Conservation (phyloP, 768 basidiomycete species). For the Porphyrellus cyaneotinctus region DNA sequence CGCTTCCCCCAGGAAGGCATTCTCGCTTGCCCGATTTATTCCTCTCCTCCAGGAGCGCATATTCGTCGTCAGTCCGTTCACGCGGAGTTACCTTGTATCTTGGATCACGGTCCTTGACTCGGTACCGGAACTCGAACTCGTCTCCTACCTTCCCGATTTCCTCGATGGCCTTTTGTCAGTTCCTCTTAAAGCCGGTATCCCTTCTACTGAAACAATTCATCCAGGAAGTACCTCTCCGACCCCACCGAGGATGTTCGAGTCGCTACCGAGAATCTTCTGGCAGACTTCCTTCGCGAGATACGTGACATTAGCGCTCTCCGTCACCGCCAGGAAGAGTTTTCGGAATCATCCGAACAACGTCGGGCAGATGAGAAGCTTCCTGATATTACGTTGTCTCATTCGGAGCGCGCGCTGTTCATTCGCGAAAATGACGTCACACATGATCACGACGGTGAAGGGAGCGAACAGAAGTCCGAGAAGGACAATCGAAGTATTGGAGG, state of each 20-base stretch:
- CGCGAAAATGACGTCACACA: slow-evolving; percentile 40
- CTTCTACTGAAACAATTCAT: slow-evolving; percentile 5
- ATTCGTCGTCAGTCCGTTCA: slow-evolving; percentile 93
- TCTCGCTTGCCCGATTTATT: slow-evolving; percentile 92
- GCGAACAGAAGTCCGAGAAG: slow-evolving; percentile 40
- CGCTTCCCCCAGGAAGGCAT: slow-evolving; percentile 61
- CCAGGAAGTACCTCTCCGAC: slow-evolving; percentile 91
- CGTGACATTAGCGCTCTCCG: slow-evolving; percentile 77
- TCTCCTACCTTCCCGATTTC: slow-evolving; percentile 92
- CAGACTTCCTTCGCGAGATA: slow-evolving; percentile 89
- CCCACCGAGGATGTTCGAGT: slow-evolving; percentile 90
- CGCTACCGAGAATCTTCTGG: slow-evolving; percentile 84
- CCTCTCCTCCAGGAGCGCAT: slow-evolving; percentile 91
- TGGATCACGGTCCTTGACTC: slow-evolving; percentile 97
- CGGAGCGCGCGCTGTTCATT: slow-evolving; percentile 57
- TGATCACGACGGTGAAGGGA: slow-evolving; percentile 39
- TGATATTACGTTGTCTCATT: slow-evolving; percentile 53
- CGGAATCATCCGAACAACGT: slow-evolving; percentile 37
- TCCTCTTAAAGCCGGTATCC: neutral
- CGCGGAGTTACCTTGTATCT: slow-evolving; percentile 91
- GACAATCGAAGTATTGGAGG: slow-evolving; percentile 65
- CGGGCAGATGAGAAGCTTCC: slow-evolving; percentile 51
- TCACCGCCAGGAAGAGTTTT: slow-evolving; percentile 55
- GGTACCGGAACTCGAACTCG: slow-evolving; percentile 92
- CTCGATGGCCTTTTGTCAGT: slow-evolving; percentile 88